Evolutionary conservation across 1,284 basidiomycete genomes (phyloP).

Genomic region (Malassezia restricta): DNA sequence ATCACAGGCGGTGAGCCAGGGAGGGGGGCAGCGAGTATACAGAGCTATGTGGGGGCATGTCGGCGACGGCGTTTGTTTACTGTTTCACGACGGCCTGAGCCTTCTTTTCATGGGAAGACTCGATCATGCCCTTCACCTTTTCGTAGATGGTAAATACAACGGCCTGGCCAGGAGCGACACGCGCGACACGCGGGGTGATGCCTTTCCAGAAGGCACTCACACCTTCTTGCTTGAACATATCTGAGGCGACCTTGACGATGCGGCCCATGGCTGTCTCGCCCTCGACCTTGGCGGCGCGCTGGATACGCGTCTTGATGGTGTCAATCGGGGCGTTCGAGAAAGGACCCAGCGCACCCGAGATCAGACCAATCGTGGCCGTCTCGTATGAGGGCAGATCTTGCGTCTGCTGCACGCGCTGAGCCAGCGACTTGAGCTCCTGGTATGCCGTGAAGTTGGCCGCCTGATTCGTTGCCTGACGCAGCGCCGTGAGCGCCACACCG

Average conservation of each 20-base stretch:
- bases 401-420: slow-evolving; percentile 57
- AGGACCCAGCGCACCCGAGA: slow-evolving; percentile 93
- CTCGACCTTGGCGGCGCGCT: slow-evolving; percentile 66
- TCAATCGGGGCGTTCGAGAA: slow-evolving; percentile 93
- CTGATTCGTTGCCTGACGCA: slow-evolving; percentile 96
- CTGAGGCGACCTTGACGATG: slow-evolving; percentile 58
- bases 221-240: slow-evolving; percentile 91
- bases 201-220: slow-evolving; percentile 66
- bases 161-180: slow-evolving; percentile 68
- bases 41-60: too few species aligned
- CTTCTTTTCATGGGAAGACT: slow-evolving; percentile 13
- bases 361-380: slow-evolving; percentile 81
- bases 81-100: background rate
- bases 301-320: slow-evolving; percentile 77
- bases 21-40: too few species aligned
- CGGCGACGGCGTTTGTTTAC: background rate
- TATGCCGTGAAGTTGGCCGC: slow-evolving; percentile 98
- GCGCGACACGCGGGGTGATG: slow-evolving; percentile 87
- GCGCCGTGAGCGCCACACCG: slow-evolving; percentile 77
- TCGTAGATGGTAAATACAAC: slow-evolving; percentile 51
- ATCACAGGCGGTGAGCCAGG: too few species aligned
- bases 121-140: slow-evolving; percentile 42
- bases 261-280: slow-evolving; percentile 64
- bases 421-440: slow-evolving; percentile 81
- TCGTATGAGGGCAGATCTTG: slow-evolving; percentile 63